Conservation (phyloP, 106 monocot species). For the Dactylorhiza incarnata region DNA sequence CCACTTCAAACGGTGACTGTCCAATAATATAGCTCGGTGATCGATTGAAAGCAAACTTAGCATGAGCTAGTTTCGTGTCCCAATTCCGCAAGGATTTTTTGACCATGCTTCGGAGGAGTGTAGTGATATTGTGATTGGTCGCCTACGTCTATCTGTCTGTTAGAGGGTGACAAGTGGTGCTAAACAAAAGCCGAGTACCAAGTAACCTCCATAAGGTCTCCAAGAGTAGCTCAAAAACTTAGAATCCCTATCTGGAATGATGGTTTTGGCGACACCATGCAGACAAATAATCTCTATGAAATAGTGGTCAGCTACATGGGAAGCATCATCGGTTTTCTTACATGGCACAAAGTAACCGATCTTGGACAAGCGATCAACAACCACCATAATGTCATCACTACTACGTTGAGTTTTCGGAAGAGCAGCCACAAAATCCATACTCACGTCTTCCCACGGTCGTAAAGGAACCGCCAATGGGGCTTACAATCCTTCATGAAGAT, state of each 20-base stretch:
- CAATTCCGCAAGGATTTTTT: background rate
- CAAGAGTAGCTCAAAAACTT: too few species aligned
- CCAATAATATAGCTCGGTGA: background rate
- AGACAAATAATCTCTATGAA: background rate
- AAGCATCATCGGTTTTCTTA: too few species aligned
- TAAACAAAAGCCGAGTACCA: too few species aligned
- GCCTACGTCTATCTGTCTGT: background rate
- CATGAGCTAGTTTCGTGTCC: too few species aligned
- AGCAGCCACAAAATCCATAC: background rate
- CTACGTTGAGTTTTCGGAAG: background rate
- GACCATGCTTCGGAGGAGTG: background rate
- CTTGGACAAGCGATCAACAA: background rate
- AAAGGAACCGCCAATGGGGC: background rate
- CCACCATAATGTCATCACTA: background rate
- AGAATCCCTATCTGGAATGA: background rate
- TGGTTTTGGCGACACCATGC: background rate
- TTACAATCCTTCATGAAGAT: background rate
- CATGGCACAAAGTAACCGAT: constrained; percentile 6
- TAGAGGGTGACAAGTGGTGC: too few species aligned
- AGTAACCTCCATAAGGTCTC: too few species aligned
- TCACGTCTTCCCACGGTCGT: constrained; percentile 6
- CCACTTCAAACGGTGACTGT: background rate
- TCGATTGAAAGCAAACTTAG: too few species aligned
- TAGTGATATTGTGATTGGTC: background rate
- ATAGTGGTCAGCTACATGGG: background rate